Evolutionary conservation across 2,329 filamentous ascomycete species (phyloP).

Genomic region (Colletotrichum eremochloae): DNA sequence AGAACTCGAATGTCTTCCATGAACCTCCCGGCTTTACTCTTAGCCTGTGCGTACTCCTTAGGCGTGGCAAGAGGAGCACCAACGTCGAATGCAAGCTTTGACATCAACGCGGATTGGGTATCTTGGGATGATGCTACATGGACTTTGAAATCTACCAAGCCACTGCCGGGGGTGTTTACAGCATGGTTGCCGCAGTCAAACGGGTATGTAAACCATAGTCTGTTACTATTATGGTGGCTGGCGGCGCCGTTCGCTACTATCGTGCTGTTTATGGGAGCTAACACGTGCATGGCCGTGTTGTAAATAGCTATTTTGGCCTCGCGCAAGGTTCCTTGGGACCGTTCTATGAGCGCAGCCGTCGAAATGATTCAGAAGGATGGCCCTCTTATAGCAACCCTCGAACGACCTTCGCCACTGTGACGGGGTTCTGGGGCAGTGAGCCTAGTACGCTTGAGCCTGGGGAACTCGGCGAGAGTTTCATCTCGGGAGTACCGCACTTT

Average conservation of each 20-base stretch:
- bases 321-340: conserved; percentile 23
- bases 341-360: conserved; percentile 22
- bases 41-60: neutral
- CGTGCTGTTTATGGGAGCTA: neutral
- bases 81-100: conserved; percentile 14
- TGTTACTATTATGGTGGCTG: neutral
- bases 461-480: conserved; percentile 70
- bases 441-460: conserved; percentile 18
- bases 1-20: neutral
- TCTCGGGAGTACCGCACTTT: conserved; percentile 77
- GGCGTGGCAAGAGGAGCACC: conserved; percentile 15
- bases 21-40: neutral
- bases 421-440: conserved; percentile 23
- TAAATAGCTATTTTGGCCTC: conserved; percentile 23
- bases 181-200: conserved; percentile 25
- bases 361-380: conserved; percentile 20
- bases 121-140: conserved; percentile 22
- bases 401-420: conserved; percentile 21
- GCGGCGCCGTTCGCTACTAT: too few relatives aligned
- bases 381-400: conserved; percentile 23
- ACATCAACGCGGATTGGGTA: conserved; percentile 28
- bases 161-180: conserved; percentile 22
- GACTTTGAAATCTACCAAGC: conserved; percentile 25
- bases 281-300: neutral
- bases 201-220: conserved; percentile 5